A percentile compares a stretch with the other conserved stretches of the same genome.
Conservation (phyloP, 371 early-diverging fungal genomes). For the Cokeromyces recurvatus region DNA sequence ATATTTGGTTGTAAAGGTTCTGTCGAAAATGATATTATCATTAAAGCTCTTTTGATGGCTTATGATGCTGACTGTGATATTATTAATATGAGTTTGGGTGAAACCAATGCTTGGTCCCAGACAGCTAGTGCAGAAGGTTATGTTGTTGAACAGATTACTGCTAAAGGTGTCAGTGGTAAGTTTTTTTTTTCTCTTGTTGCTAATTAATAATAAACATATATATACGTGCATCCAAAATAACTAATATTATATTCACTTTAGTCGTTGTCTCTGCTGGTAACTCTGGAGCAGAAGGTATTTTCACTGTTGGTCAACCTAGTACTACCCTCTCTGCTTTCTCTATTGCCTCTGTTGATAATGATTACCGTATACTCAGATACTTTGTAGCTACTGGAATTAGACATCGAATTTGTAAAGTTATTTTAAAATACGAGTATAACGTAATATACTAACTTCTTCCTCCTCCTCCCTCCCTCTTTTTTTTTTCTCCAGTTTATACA, state of each 20-base stretch:
- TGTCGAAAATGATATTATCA: conserved; percentile 53
- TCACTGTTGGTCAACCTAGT: conserved; percentile 44
- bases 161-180: conserved; percentile 25
- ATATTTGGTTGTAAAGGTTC: conserved; percentile 64
- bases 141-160: conserved; percentile 22
- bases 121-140: conserved; percentile 22
- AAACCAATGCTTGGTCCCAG: conserved; percentile 46
- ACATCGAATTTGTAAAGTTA: no score
- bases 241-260: no score
- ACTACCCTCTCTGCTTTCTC: conserved; percentile 45
- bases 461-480: no score
- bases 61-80: conserved; percentile 52
- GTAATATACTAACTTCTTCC: no score
- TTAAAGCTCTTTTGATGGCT: conserved; percentile 59
- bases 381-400: conserved; percentile 16
- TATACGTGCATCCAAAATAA: no score
- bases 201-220: no score
- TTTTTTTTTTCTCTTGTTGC: no score
- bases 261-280: conserved; percentile 62
- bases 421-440: no score
- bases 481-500: conserved; percentile 7
- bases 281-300: conserved; percentile 48
- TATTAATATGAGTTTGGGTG: conserved; percentile 68
- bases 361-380: conserved; percentile 6
- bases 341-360: conserved; percentile 59